Evolutionary conservation across 2,329 filamentous ascomycete species (phyloP).

Genomic region (Byssothecium circinans): DNA sequence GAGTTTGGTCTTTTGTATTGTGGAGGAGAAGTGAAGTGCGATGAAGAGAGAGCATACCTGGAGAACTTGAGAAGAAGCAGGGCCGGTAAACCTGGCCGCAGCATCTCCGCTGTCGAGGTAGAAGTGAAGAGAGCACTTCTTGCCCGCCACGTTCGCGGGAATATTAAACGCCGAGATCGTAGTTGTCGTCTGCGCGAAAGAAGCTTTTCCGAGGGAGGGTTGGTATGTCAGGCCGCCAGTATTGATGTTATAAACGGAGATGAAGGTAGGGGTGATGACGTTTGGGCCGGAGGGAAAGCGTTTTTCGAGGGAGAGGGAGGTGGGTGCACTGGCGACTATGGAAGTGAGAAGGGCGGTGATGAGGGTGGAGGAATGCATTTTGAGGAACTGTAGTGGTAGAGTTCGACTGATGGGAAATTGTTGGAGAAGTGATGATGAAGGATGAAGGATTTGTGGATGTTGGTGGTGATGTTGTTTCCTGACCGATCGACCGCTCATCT

Average conservation of each 20-base stretch:
- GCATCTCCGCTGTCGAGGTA: not conserved
- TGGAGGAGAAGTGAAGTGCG: no score
- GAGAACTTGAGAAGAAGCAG: not conserved
- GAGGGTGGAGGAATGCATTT: not conserved
- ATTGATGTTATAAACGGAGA: constrained; percentile 5
- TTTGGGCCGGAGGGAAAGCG: not conserved
- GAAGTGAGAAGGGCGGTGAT: constrained; percentile 2
- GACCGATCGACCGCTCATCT: no score
- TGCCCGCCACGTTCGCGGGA: not conserved
- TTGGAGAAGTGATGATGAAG: no score
- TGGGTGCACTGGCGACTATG: constrained; percentile 4
- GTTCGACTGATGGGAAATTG: no score
- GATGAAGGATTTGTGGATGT: no score
- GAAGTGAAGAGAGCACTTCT: constrained; percentile 6
- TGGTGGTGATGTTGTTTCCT: no score
- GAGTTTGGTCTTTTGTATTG: no score
- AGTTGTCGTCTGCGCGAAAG: not conserved
- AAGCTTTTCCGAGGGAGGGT: not conserved
- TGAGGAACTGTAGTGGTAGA: no score
- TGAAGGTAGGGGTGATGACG: constrained; percentile 5
- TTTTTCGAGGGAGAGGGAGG: not conserved
- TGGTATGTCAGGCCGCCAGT: constrained; percentile 1
- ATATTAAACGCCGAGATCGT: constrained; percentile 9
- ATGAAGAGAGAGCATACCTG: no score
- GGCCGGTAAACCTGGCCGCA: not conserved